Percentiles rank a stretch among this genome's conserved stretches.
Evolutionary conservation across 345 rosid species (phyloP).

Genomic region (Punica granatum): DNA sequence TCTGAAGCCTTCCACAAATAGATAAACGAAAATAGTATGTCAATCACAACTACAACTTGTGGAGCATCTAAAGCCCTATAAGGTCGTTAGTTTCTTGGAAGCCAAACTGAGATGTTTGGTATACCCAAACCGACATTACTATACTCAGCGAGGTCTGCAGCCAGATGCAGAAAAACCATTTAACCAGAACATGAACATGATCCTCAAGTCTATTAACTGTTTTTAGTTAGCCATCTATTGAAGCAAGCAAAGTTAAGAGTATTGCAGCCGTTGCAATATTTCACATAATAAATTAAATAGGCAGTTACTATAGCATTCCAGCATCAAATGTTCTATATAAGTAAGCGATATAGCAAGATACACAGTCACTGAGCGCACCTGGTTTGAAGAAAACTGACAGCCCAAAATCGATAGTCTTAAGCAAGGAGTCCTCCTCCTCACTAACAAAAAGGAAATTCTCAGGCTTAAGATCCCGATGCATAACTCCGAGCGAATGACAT

Average conservation of each 20-base stretch:
- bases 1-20: not conserved
- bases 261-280: not conserved
- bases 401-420: slow-evolving; percentile 44
- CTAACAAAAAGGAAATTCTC: slow-evolving; percentile 39
- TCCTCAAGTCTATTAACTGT: not conserved
- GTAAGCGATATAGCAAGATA: not conserved
- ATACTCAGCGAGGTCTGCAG: not conserved
- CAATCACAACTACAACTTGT: too few species aligned
- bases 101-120: not conserved
- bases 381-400: slow-evolving; percentile 40
- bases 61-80: not conserved
- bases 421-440: slow-evolving; percentile 28
- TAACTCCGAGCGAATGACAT: slow-evolving; percentile 44
- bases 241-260: not conserved
- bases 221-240: not conserved
- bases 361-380: slow-evolving; percentile 14
- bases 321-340: not conserved
- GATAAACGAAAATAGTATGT: not conserved
- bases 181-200: not conserved
- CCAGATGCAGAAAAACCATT: too few species aligned
- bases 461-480: slow-evolving; percentile 46
- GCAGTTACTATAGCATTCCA: not conserved
- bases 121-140: not conserved
- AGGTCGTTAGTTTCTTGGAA: not conserved
- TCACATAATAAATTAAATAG: not conserved